A percentile compares a stretch with the other conserved stretches of the same genome.
Conservation (phyloP, 192 early-diverging fungal genomes). For the Spinellus fusiger region DNA sequence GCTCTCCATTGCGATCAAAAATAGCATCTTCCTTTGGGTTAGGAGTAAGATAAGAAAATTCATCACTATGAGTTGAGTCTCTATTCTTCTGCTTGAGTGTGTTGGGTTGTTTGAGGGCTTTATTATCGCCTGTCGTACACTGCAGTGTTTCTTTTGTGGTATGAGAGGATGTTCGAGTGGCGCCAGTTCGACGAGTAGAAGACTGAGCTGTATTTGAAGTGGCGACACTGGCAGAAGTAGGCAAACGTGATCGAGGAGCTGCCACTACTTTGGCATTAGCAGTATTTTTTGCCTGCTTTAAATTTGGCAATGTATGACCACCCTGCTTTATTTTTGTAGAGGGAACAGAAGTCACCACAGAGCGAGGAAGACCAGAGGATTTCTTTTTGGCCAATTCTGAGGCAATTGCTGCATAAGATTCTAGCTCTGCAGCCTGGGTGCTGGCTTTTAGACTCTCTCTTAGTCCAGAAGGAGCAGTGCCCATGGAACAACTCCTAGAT, state of each 20-base stretch:
- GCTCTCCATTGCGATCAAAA: background rate
- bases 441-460: background rate
- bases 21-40: background rate
- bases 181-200: background rate
- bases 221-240: background rate
- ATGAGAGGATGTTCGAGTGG: background rate
- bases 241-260: background rate
- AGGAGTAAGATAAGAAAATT: background rate
- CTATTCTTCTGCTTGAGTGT: background rate
- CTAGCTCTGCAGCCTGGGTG: background rate
- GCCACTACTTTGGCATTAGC: background rate
- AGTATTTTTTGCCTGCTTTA: background rate
- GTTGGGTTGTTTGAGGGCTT: background rate
- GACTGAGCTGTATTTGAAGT: background rate
- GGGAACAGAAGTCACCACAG: background rate
- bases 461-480: background rate
- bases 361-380: background rate
- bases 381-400: background rate
- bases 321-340: constrained; percentile 8
- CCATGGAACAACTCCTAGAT: constrained; percentile 10
- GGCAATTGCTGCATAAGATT: background rate
- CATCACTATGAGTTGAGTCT: background rate
- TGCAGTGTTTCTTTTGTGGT: background rate
- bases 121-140: background rate
- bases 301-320: background rate